Evolutionary conservation across 805 yeast genomes (phyloP).

Genomic region (Cyberlindnera lachancei): DNA sequence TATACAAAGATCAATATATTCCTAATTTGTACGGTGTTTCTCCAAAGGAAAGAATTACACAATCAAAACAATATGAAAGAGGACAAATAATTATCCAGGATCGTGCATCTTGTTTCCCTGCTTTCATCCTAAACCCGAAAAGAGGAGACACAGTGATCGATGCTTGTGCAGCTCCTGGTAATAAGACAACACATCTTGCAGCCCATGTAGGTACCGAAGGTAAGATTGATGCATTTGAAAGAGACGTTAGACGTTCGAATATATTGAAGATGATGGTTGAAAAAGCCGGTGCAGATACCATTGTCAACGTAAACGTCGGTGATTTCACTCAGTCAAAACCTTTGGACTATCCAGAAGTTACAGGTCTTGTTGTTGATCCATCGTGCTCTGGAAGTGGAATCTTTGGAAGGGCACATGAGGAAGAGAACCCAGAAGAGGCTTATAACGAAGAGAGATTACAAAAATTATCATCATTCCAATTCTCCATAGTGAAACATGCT

Average conservation of each 20-base stretch:
- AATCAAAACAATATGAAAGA: conserved; percentile 56
- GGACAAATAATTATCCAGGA: conserved; percentile 91
- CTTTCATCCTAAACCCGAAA: conserved; percentile 61
- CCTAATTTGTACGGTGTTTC: conserved; percentile 77
- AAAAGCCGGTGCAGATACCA: conserved; percentile 56
- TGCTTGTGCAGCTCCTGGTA: conserved; percentile 98
- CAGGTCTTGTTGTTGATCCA: conserved; percentile 89
- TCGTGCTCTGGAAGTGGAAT: conserved; percentile 98
- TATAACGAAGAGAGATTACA: conserved; percentile 47
- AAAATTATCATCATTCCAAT: conserved; percentile 81
- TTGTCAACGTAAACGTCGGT: conserved; percentile 43
- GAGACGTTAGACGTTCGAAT: conserved; percentile 66
- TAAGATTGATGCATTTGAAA: conserved; percentile 75
- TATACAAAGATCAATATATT: conserved; percentile 67
- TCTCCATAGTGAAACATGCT: conserved; percentile 83
- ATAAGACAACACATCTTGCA: conserved; percentile 91
- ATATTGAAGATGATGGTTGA: conserved; percentile 70
- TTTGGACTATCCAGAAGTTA: conserved; percentile 50
- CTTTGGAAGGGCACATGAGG: conserved; percentile 54
- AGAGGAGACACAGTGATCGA: conserved; percentile 68
- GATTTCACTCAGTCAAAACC: conserved; percentile 39
- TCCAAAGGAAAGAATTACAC: conserved; percentile 64
- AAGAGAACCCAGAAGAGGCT: conserved; percentile 38
- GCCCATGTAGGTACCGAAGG: conserved; percentile 41
- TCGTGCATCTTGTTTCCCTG: conserved; percentile 96